Percentiles rank a stretch among this genome's conserved stretches.
Conservation (phyloP, 495 filamentous ascomycete species). For the Aspergillus leporis region DNA sequence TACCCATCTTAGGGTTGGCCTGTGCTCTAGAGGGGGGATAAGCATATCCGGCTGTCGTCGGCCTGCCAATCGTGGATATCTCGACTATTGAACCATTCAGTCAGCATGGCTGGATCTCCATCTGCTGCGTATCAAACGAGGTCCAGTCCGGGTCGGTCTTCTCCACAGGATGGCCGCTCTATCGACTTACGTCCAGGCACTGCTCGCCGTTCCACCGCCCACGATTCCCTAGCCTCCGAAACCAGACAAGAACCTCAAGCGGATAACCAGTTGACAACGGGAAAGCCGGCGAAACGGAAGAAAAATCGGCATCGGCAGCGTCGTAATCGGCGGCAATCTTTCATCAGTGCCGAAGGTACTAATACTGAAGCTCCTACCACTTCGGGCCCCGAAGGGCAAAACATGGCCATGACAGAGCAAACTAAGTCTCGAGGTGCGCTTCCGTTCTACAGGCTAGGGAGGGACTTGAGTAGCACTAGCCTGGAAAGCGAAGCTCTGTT, state of each 20-base stretch:
- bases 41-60: conserved; percentile 1
- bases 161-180: conserved; percentile 11
- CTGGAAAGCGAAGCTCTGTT: conserved; percentile 78
- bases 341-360: conserved; percentile 33
- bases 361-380: conserved; percentile 23
- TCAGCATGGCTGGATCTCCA: conserved; percentile 21
- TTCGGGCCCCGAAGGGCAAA: conserved; percentile 24
- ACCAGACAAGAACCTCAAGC: conserved; percentile 24
- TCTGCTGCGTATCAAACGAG: conserved; percentile 15
- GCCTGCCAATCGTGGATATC: conserved; percentile 3
- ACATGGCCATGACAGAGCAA: conserved; percentile 28
- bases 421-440: conserved; percentile 29
- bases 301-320: conserved; percentile 44
- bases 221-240: conserved; percentile 20
- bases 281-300: conserved; percentile 37
- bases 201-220: conserved; percentile 2
- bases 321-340: conserved; percentile 43
- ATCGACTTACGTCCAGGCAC: conserved; percentile 8
- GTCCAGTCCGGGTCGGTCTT: conserved; percentile 8
- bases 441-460: conserved; percentile 59
- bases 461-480: conserved; percentile 74
- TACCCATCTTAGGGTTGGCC: conserved; percentile 1
- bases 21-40: conserved; percentile 5
- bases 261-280: conserved; percentile 21
- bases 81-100: neutral